Evolutionary conservation across 257 asterid genomes (phyloP).

Genomic region (Marsdenia floribunda): DNA sequence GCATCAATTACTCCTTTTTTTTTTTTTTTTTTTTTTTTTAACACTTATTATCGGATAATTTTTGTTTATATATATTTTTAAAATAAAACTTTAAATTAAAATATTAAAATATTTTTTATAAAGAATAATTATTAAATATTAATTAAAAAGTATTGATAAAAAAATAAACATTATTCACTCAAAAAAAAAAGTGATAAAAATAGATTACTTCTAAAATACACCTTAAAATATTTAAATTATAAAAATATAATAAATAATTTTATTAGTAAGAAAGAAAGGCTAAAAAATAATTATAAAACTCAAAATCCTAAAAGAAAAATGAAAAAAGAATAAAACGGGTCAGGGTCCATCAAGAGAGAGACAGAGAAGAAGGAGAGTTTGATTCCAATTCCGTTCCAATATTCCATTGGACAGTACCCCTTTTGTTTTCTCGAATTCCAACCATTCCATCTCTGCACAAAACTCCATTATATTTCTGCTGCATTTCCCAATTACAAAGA

Average conservation of each 20-base stretch:
- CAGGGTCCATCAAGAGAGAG: slow-evolving; percentile 20
- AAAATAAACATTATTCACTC: too few relatives aligned
- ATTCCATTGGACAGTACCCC: slow-evolving; percentile 36
- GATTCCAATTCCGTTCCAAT: slow-evolving; percentile 25
- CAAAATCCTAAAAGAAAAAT: background rate
- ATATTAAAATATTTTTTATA: too few relatives aligned
- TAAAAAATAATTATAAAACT: background rate
- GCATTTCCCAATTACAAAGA: slow-evolving; percentile 4
- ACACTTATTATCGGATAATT: too few relatives aligned
- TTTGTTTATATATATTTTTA: too few relatives aligned
- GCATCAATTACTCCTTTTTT: too few relatives aligned
- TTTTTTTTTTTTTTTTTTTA: too few relatives aligned
- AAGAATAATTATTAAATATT: too few relatives aligned
- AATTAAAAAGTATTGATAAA: too few relatives aligned
- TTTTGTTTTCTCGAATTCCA: slow-evolving; percentile 44
- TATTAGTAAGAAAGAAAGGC: background rate
- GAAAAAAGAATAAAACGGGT: slow-evolving; percentile 19
- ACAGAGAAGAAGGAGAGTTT: background rate
- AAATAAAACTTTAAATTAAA: too few relatives aligned
- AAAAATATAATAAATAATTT: background rate
- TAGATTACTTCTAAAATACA: too few relatives aligned
- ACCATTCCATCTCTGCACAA: slow-evolving; percentile 32
- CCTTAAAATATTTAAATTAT: too few relatives aligned
- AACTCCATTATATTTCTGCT: slow-evolving; percentile 13
- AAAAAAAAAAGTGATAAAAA: too few relatives aligned